A percentile compares a stretch with the other conserved stretches of the same genome.
These are phyloP conservation scores for Diaporthe citrichinensis DNA, from an alignment of 2,329 filamentous ascomycete genomes.

Conservation along the genomic window DNA sequence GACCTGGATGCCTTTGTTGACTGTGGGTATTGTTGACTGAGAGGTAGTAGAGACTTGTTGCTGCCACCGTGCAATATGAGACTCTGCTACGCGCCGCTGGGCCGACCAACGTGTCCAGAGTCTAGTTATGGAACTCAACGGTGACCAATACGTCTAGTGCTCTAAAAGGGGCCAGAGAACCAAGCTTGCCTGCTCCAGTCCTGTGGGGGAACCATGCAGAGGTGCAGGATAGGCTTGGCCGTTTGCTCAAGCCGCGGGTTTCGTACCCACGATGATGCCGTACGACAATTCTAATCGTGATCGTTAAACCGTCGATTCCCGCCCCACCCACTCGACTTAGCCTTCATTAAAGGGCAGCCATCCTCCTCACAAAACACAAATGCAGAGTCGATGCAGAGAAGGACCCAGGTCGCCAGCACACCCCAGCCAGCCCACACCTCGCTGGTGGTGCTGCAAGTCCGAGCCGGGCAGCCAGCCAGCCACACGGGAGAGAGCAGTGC, in stretches of 20 bases:
- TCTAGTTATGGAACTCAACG: not conserved
- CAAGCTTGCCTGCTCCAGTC: not conserved
- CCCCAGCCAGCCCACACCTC: not conserved
- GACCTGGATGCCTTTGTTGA: not conserved
- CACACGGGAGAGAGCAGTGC: slow-evolving; percentile 7
- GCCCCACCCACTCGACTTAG: slow-evolving; percentile 32
- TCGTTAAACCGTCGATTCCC: slow-evolving; percentile 34
- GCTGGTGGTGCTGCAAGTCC: not conserved
- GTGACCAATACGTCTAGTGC: not conserved
- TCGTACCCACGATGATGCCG: slow-evolving; percentile 27
- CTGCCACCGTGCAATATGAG: not conserved
- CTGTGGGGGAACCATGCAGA: not conserved
- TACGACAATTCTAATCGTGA: not conserved
- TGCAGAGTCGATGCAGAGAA: not conserved
- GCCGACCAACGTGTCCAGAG: not conserved
- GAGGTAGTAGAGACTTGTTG: not conserved
- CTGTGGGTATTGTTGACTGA: slow-evolving; percentile 4
- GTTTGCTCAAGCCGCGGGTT: not conserved
- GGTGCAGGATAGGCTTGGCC: slow-evolving; percentile 7
- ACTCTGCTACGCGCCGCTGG: not conserved
- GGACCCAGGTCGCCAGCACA: slow-evolving; percentile 10
- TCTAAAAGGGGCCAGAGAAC: not conserved
- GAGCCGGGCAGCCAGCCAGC: slow-evolving; percentile 16
- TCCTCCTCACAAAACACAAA: slow-evolving; percentile 5
- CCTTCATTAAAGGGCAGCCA: slow-evolving; percentile 19